phyloP scores from a whole-genome alignment of 1,284 basidiomycete genomes.

The Trichosporon sp. region DNA sequence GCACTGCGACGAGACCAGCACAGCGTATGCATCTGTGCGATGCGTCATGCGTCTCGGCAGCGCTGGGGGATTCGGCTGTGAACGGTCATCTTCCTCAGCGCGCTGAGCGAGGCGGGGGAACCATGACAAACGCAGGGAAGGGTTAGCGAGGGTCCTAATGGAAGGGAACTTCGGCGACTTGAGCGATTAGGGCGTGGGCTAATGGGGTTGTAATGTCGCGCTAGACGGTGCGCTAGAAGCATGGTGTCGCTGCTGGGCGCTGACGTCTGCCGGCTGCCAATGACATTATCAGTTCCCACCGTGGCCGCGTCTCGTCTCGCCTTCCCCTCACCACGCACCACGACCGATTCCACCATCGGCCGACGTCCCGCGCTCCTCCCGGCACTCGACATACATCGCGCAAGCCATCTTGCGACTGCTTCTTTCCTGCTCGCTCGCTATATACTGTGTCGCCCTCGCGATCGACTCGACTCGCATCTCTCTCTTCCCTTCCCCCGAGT shows the following conservation, averaged over 20 bases:
- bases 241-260: background rate
- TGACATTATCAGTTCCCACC: background rate
- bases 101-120: background rate
- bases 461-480: background rate
- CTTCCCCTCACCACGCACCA: no score
- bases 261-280: background rate
- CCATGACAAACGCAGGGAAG: background rate
- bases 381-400: background rate
- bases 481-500: no score
- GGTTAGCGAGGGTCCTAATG: background rate
- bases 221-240: background rate
- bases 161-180: background rate
- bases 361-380: background rate
- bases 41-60: background rate
- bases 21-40: background rate
- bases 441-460: background rate
- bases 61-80: background rate
- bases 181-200: background rate
- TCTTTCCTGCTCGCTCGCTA: background rate
- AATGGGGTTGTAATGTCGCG: background rate
- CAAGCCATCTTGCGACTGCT: background rate
- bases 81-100: background rate
- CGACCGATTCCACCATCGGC: background rate
- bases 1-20: background rate
- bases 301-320: background rate